Conservation (phyloP, 148 eudicot genomes). For the Rhododendron vialii region DNA sequence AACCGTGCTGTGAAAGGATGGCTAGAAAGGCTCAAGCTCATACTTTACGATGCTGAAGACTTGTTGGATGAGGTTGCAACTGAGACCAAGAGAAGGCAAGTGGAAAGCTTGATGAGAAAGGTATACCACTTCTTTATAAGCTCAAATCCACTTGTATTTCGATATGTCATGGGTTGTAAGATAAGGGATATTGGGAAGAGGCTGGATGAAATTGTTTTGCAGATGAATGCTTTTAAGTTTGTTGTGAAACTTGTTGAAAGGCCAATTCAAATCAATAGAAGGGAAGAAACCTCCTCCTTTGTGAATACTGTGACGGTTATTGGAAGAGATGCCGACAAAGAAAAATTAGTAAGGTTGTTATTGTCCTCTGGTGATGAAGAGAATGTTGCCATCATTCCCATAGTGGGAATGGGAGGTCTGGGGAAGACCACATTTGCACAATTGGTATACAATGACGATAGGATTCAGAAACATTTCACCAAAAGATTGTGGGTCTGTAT, state of each 20-base stretch:
- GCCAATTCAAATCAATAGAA: background rate
- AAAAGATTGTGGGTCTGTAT: conserved; percentile 29
- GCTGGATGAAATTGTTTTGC: conserved; percentile 13
- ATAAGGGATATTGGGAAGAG: conserved; percentile 6
- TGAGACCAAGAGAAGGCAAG: background rate
- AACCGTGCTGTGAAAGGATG: background rate
- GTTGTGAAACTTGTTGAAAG: background rate
- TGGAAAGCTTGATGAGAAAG: background rate
- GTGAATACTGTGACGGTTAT: background rate
- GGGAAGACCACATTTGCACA: conserved; percentile 31
- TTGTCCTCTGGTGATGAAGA: background rate
- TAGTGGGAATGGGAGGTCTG: conserved; percentile 28
- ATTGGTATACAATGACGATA: conserved; percentile 14
- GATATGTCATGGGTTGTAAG: background rate
- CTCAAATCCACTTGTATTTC: conserved; percentile 6
- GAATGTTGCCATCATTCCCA: conserved; percentile 14
- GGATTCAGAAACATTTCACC: background rate
- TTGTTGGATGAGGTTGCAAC: background rate
- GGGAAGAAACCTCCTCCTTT: conserved; percentile 6
- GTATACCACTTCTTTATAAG: background rate
- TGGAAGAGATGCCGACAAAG: conserved; percentile 28
- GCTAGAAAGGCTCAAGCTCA: conserved; percentile 9
- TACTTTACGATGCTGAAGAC: conserved; percentile 14
- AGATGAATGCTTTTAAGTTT: too few relatives aligned
- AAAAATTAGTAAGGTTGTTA: background rate